Conservation (phyloP, 192 early-diverging fungal species). For the Gamsiella multidivaricata region DNA sequence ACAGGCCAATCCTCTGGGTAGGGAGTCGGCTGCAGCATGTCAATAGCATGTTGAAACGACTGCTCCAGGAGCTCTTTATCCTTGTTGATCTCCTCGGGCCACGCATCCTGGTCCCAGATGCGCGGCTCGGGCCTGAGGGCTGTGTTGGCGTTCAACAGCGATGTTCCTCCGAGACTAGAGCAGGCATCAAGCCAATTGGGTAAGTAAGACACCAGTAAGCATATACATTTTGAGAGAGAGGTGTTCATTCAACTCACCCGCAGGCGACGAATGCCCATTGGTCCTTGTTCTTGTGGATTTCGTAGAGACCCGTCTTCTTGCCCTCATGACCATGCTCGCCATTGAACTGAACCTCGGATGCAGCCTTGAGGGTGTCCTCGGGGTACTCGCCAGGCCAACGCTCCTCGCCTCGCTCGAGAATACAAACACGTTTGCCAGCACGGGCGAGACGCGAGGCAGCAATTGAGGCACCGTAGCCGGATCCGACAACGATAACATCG, state of each 20-base stretch:
- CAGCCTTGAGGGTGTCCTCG: constrained; percentile 27
- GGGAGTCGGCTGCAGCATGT: constrained; percentile 53
- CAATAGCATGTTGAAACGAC: constrained; percentile 44
- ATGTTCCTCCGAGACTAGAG: constrained; percentile 59
- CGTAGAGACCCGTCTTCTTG: constrained; percentile 54
- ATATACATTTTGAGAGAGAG: not conserved
- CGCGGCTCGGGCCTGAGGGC: constrained; percentile 55
- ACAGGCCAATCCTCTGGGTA: constrained; percentile 56
- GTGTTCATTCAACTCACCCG: constrained; percentile 58
- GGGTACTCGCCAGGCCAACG: constrained; percentile 63
- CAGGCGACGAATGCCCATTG: constrained; percentile 56
- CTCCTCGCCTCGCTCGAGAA: constrained; percentile 58
- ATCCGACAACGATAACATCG: constrained; percentile 58
- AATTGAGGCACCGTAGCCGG: constrained; percentile 59
- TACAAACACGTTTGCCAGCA: constrained; percentile 54
- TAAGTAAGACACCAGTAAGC: not conserved
- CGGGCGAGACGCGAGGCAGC: constrained; percentile 58
- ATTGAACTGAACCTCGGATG: constrained; percentile 53
- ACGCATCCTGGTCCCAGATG: constrained; percentile 44
- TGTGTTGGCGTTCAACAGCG: constrained; percentile 59
- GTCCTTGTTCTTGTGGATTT: constrained; percentile 50
- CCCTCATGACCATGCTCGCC: constrained; percentile 42
- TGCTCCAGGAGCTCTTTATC: constrained; percentile 40
- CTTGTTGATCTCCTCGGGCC: constrained; percentile 55
- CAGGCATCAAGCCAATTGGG: not conserved